A percentile compares a stretch with the other conserved stretches of the same genome.
These are phyloP conservation scores for Cladochytrium replicatum DNA, from an alignment of 192 early-diverging fungal genomes.

Conservation along the genomic window DNA sequence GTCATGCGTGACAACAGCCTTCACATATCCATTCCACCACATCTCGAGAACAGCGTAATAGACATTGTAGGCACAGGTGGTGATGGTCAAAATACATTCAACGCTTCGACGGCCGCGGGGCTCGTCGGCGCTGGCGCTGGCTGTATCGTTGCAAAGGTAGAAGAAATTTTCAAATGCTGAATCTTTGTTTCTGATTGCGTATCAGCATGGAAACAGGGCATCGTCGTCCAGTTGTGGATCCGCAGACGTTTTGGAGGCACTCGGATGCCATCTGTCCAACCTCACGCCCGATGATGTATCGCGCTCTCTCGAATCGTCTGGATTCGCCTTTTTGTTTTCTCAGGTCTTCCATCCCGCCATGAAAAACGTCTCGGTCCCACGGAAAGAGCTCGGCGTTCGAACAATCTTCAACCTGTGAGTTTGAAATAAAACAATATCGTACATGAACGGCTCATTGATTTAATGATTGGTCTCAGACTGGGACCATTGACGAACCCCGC, in stretches of 20 bases:
- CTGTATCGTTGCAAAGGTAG: conserved; percentile 78
- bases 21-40: conserved; percentile 38
- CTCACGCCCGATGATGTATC: conserved; percentile 59
- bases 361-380: conserved; percentile 59
- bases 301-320: conserved; percentile 47
- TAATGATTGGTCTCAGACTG: no score
- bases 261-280: conserved; percentile 62
- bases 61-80: conserved; percentile 99
- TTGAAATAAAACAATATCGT: no score
- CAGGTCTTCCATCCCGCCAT: conserved; percentile 87
- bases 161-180: neutral
- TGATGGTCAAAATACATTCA: conserved; percentile 95
- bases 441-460: no score
- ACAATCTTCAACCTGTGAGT: conserved; percentile 82
- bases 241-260: conserved; percentile 82
- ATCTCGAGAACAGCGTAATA: conserved; percentile 11
- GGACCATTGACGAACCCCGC: conserved; percentile 91
- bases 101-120: conserved; percentile 85
- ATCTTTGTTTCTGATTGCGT: neutral
- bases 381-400: conserved; percentile 82
- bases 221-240: conserved; percentile 86
- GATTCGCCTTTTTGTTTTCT: conserved; percentile 90
- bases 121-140: conserved; percentile 91
- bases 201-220: conserved; percentile 89
- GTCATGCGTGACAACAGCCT: conserved; percentile 65